phyloP scores from a whole-genome alignment of 331 rosid genomes.

The Quercus lobata region DNA sequence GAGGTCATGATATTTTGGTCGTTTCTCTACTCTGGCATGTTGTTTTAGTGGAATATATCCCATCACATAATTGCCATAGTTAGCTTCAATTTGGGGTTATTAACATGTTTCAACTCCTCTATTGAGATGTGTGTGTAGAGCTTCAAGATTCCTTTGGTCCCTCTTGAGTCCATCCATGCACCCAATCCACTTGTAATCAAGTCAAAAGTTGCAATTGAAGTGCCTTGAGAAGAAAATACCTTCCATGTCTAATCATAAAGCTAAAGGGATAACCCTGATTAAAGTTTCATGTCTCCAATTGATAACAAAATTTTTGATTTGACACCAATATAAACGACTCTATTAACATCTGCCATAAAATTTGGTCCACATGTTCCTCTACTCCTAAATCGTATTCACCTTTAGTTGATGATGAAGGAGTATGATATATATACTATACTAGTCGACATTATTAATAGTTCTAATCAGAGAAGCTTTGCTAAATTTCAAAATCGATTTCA shows the following conservation, averaged over 20 bases:
- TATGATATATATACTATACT: too few species aligned
- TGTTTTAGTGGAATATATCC: conserved; percentile 17
- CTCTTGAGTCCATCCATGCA: conserved; percentile 24
- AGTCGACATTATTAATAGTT: not conserved
- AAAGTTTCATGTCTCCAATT: conserved; percentile 47
- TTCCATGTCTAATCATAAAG: conserved; percentile 37
- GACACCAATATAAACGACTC: conserved; percentile 30
- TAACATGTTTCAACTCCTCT: conserved; percentile 26
- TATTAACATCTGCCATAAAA: conserved; percentile 13
- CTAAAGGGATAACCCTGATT: conserved; percentile 31
- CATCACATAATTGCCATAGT: conserved; percentile 32
- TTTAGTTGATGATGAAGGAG: not conserved
- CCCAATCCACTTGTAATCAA: conserved; percentile 35
- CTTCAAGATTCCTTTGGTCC: conserved; percentile 44
- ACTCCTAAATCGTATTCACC: not conserved
- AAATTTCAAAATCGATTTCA: not conserved
- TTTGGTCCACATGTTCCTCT: conserved; percentile 14
- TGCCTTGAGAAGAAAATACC: conserved; percentile 45
- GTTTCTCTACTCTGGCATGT: not conserved
- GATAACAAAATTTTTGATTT: conserved; percentile 34
- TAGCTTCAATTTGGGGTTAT: conserved; percentile 45
- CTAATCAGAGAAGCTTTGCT: too few species aligned
- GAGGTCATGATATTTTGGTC: not conserved
- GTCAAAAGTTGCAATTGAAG: conserved; percentile 62
- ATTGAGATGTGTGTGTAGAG: not conserved